Base-by-base conservation (phyloP, 2,329 filamentous ascomycete species). In the Cordyceps tenuipes region DNA sequence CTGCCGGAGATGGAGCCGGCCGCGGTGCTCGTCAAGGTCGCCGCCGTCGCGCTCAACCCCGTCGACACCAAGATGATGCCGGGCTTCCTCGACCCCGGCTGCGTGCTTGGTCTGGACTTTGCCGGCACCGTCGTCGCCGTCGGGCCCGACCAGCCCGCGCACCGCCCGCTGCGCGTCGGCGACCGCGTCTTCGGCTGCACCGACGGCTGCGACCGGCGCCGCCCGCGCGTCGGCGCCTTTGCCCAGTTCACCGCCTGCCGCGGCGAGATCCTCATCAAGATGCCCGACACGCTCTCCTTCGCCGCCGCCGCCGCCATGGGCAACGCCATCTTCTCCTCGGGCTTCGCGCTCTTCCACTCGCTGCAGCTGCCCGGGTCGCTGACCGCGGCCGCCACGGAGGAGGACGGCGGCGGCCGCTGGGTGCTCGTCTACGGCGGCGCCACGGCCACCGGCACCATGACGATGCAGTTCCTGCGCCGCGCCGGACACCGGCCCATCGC, bases 351-450 rank as follows among this genome's bases (percentile, higher is more conserved):
- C 5, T 72, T 66, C 60, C 64, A 66, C 53, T 62, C 61, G 12
- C 57, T 73, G 9, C 63, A 66, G 12, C 60, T 75, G 19, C 65
- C 68, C 2, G 62, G 60, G 19, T 61, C 65, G 5, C 50, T 44
- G 4, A 63, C 65, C 3, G 61, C 63, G 46, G 52, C 60, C 1
- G 52, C 60, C 1, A 50, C 66, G 0, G 39, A 62, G 0, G 49
- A 63, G n/a, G n/a, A n/a, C n/a, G n/a, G n/a, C n/a, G n/a, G n/a
- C 41, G n/a, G 60, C 10, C 50, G 59, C 8, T 60, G 62, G 47
- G 68, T 82, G 0, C 65, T 82, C 1, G 72, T 82, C 1, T 73
- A 72, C 48, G 79, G 78, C 1, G 79, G 77, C 1, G 70, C 68
- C 39, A 77, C 76, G 1, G 68, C 76, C 0, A 73, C 69, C 0